Evolutionary conservation across 2,329 filamentous ascomycete species (phyloP).

Genomic region (Hypomyces perniciosus): DNA sequence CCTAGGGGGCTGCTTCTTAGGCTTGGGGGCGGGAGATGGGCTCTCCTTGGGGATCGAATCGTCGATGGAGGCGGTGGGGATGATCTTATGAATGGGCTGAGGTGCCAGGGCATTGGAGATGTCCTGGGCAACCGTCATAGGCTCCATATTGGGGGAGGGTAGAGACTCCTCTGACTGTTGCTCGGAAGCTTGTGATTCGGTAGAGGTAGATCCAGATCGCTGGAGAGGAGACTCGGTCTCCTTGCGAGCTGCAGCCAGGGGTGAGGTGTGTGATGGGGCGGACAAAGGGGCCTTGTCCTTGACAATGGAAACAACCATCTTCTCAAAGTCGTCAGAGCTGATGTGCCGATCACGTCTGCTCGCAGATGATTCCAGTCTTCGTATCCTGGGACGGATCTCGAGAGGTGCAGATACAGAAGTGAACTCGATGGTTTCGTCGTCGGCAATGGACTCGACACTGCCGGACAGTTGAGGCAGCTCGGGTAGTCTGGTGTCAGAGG

Average conservation of each 20-base stretch:
- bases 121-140: conserved; percentile 62
- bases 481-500: conserved; percentile 35
- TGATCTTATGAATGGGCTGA: conserved; percentile 42
- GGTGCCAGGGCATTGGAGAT: conserved; percentile 63
- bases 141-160: conserved; percentile 23
- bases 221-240: conserved; percentile 36
- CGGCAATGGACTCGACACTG: conserved; percentile 68
- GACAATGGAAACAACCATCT: conserved; percentile 90
- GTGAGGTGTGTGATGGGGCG: conserved; percentile 25
- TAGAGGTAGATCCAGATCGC: conserved; percentile 40
- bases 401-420: conserved; percentile 47
- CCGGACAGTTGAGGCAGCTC: conserved; percentile 68
- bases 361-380: conserved; percentile 64
- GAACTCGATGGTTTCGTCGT: conserved; percentile 61
- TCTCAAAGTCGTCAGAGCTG: conserved; percentile 85
- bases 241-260: conserved; percentile 34
- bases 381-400: conserved; percentile 62
- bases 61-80: conserved; percentile 44
- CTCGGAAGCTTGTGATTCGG: conserved; percentile 47
- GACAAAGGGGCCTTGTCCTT: conserved; percentile 67
- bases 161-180: conserved; percentile 24
- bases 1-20: conserved; percentile 54
- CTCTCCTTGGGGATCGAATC: conserved; percentile 55
- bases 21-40: conserved; percentile 54
- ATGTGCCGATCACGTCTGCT: conserved; percentile 76